Conservation (phyloP, 2,329 filamentous ascomycete genomes). For the Mycosphaerella arachidis region DNA sequence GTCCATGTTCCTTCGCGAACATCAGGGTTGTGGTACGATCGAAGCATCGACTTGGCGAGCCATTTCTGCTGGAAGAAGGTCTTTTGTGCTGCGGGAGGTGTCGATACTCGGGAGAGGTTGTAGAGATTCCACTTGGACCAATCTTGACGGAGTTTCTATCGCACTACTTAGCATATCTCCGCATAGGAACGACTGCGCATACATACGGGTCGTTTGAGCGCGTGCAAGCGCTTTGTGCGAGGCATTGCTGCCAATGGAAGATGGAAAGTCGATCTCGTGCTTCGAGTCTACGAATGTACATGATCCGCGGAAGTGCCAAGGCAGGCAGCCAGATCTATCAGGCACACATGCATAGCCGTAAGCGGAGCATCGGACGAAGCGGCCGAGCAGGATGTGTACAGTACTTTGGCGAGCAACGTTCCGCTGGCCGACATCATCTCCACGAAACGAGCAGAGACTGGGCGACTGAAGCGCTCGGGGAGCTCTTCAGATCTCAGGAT, state of each 20-base stretch:
- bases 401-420: too few relatives aligned
- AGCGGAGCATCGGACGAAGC: background rate
- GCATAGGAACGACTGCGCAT: background rate
- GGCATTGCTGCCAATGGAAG: constrained; percentile 19
- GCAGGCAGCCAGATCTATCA: background rate
- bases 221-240: constrained; percentile 54
- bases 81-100: constrained; percentile 42
- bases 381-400: background rate
- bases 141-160: constrained; percentile 84
- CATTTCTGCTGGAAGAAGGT: constrained; percentile 99
- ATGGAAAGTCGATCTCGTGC: background rate
- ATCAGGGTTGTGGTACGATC: constrained; percentile 91
- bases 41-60: constrained; percentile 75
- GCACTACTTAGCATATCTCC: constrained; percentile 6
- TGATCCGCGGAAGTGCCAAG: constrained; percentile 1
- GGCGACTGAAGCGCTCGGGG: too few relatives aligned
- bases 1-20: constrained; percentile 91
- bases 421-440: too few relatives aligned
- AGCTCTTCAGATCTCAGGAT: too few relatives aligned
- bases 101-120: constrained; percentile 63
- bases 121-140: constrained; percentile 98
- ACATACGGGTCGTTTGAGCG: constrained; percentile 48
- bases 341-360: background rate
- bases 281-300: background rate
- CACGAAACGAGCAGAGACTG: too few relatives aligned